A percentile compares a stretch with the other conserved stretches of the same genome.
Evolutionary conservation across 768 basidiomycete species (phyloP).

Genomic region (Collybia sordida): DNA sequence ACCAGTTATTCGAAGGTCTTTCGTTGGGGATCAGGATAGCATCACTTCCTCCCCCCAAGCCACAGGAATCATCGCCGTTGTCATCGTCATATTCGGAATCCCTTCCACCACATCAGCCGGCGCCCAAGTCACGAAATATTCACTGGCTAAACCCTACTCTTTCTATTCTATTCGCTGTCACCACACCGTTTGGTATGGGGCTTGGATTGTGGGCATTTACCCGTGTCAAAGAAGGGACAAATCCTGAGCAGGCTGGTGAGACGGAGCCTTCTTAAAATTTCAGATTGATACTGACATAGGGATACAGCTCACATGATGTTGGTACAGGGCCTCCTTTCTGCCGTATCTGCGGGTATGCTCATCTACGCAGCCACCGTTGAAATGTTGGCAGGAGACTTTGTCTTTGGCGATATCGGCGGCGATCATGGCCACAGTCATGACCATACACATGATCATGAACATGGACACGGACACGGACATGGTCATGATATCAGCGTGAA

Average conservation of each 20-base stretch:
- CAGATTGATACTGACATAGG: not conserved
- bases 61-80: not conserved
- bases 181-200: slow-evolving; percentile 69
- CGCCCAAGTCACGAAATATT: not conserved
- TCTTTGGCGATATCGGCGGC: slow-evolving; percentile 62
- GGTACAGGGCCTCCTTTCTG: slow-evolving; percentile 73
- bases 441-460: slow-evolving; percentile 3
- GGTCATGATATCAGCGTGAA: slow-evolving; percentile 8
- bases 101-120: slow-evolving; percentile 6
- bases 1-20: slow-evolving; percentile 83
- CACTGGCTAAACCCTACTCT: slow-evolving; percentile 53
- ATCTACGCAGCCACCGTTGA: slow-evolving; percentile 83
- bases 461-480: slow-evolving; percentile 20
- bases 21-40: slow-evolving; percentile 83
- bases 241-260: slow-evolving; percentile 14
- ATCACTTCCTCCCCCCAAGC: slow-evolving; percentile 47
- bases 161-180: slow-evolving; percentile 66
- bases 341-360: slow-evolving; percentile 81
- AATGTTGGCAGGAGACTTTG: slow-evolving; percentile 86
- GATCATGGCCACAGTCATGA: slow-evolving; percentile 26
- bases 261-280: slow-evolving; percentile 9
- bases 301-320: slow-evolving; percentile 47
- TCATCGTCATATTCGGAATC: not conserved
- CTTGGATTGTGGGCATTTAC: slow-evolving; percentile 53
- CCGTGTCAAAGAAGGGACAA: slow-evolving; percentile 26